phyloP scores from a whole-genome alignment of 2,329 filamentous ascomycete genomes.

The Ophiobolus disseminans region DNA sequence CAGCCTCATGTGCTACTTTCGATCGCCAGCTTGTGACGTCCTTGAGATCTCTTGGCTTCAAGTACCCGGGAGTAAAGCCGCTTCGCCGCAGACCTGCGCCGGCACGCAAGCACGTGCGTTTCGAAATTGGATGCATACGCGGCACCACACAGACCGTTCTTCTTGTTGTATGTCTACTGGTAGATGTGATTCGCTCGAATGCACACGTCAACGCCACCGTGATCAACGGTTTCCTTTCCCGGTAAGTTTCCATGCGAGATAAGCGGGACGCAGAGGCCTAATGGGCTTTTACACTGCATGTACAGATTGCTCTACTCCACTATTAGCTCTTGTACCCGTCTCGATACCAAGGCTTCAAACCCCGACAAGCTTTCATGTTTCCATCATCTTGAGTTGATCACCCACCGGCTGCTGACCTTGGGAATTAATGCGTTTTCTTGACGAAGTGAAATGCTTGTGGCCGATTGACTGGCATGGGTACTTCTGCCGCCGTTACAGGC shows the following conservation, averaged over 20 bases:
- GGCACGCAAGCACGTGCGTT: slow-evolving; percentile 3
- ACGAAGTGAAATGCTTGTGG: background rate
- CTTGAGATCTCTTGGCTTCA: slow-evolving; percentile 8
- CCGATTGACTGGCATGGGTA: background rate
- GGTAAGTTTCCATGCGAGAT: background rate
- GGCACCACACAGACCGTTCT: slow-evolving; percentile 1
- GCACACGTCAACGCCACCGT: no score
- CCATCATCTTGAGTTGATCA: background rate
- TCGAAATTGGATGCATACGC: slow-evolving; percentile 1
- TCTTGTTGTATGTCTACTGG: background rate
- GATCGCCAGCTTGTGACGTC: slow-evolving; percentile 2
- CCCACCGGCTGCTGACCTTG: background rate
- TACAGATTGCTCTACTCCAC: no score
- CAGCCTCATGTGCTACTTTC: slow-evolving; percentile 3
- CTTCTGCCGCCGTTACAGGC: no score
- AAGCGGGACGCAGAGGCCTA: background rate
- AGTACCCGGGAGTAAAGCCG: slow-evolving; percentile 6
- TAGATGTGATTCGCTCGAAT: background rate
- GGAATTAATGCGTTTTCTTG: no score
- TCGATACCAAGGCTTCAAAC: no score
- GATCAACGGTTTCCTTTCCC: no score
- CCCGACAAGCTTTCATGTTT: background rate
- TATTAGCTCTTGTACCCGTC: no score
- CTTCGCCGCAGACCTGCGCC: slow-evolving; percentile 6
- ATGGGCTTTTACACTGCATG: no score